phyloP scores from a whole-genome alignment of 1,284 basidiomycete genomes.

The Agaricales sp. region DNA sequence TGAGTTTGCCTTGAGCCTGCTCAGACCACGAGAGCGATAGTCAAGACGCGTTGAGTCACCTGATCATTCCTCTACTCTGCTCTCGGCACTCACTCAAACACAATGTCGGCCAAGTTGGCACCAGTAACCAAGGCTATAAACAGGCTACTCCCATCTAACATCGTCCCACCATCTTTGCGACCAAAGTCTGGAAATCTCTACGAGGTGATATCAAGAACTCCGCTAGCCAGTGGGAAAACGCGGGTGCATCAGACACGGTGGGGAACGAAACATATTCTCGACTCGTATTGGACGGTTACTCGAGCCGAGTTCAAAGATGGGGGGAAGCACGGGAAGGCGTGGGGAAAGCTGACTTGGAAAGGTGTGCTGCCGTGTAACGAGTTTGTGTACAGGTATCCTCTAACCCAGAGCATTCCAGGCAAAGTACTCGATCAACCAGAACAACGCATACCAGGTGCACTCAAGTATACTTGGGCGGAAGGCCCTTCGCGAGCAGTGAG shows the following conservation, averaged over 20 bases:
- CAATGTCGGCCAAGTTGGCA: conserved; percentile 2
- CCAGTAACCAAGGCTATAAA: conserved; percentile 4
- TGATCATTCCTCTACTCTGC: no score
- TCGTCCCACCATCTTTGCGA: conserved; percentile 45
- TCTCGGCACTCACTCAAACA: no score
- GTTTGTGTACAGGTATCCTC: no score
- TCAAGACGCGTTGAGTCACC: no score
- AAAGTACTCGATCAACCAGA: conserved; percentile 36
- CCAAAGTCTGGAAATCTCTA: conserved; percentile 50
- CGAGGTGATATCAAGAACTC: conserved; percentile 58
- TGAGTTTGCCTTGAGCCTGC: no score
- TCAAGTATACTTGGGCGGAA: conserved; percentile 52
- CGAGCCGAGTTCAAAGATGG: conserved; percentile 55
- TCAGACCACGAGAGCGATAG: no score
- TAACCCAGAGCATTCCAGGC: conserved; percentile 23
- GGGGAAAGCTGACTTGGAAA: conserved; percentile 69
- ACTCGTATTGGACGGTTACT: conserved; percentile 67
- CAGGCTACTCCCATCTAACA: conserved; percentile 4
- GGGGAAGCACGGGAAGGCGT: conserved; percentile 67
- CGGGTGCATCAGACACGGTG: conserved; percentile 64
- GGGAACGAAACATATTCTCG: conserved; percentile 53
- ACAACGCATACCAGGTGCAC: conserved; percentile 41
- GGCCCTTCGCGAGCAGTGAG: conserved; percentile 30
- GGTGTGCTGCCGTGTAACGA: conserved; percentile 50
- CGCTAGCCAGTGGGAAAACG: conserved; percentile 55